phyloP scores from a whole-genome alignment of 2,329 filamentous ascomycete genomes.

The Thelonectria rubi region DNA sequence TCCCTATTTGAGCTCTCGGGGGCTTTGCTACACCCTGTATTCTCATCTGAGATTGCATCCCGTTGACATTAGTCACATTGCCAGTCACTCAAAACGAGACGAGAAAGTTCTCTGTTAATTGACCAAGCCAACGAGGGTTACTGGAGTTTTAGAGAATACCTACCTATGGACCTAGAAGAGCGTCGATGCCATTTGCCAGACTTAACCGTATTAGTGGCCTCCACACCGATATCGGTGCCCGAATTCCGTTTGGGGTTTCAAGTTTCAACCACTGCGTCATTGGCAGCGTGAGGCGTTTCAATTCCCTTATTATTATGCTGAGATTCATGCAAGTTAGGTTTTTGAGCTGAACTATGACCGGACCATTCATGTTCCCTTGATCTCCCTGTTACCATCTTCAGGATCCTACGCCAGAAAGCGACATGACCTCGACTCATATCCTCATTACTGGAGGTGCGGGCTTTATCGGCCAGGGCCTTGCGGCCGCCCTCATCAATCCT shows the following conservation, averaged over 20 bases:
- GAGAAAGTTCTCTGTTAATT: too few species aligned
- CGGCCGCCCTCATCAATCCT: constrained; percentile 58
- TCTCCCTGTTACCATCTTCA: not conserved
- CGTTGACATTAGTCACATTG: too few species aligned
- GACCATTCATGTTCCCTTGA: too few species aligned
- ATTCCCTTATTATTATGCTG: not conserved
- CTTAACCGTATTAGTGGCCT: constrained; percentile 15
- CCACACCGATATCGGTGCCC: constrained; percentile 13
- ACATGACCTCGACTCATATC: constrained; percentile 45
- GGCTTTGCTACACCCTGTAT: too few species aligned
- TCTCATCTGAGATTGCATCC: too few species aligned
- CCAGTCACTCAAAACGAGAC: too few species aligned
- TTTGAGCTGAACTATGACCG: not conserved
- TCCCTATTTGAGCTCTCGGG: too few species aligned
- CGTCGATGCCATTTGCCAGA: not conserved
- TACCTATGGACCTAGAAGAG: too few species aligned
- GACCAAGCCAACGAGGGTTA: too few species aligned
- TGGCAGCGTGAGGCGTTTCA: not conserved
- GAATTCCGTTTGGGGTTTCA: constrained; percentile 1
- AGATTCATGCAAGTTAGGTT: not conserved
- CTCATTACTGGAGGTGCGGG: constrained; percentile 70
- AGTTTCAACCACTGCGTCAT: not conserved
- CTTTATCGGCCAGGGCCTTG: constrained; percentile 69
- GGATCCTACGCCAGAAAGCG: not conserved
- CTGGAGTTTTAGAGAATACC: too few species aligned